phyloP scores from a whole-genome alignment of 1,284 basidiomycete genomes.

The Moniliella sp. region DNA sequence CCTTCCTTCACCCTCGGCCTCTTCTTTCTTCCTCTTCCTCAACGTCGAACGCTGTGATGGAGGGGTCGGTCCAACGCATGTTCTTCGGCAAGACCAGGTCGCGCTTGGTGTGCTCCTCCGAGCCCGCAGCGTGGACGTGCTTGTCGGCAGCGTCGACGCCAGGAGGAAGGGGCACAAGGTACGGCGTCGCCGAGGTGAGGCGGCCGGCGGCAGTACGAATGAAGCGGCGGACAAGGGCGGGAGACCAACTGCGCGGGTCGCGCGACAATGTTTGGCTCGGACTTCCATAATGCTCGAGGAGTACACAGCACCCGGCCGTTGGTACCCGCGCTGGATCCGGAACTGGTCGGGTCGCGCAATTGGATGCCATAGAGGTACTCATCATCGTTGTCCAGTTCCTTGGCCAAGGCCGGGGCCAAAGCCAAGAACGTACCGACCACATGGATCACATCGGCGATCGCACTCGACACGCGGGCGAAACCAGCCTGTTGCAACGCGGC shows the following conservation, averaged over 20 bases:
- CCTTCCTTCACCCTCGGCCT: slow-evolving; percentile 8
- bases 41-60: slow-evolving; percentile 39
- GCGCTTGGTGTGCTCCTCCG: no score
- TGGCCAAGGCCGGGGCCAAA: slow-evolving; percentile 49
- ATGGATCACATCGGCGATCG: slow-evolving; percentile 37
- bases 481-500: not conserved
- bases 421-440: slow-evolving; percentile 58
- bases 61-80: no score
- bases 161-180: no score
- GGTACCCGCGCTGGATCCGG: no score
- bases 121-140: no score
- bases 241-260: slow-evolving; percentile 79
- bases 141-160: no score
- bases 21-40: slow-evolving; percentile 20
- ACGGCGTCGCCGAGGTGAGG: slow-evolving; percentile 51
- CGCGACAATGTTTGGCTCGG: slow-evolving; percentile 51
- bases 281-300: slow-evolving; percentile 56
- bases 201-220: slow-evolving; percentile 79
- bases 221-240: slow-evolving; percentile 82
- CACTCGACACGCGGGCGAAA: not conserved
- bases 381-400: slow-evolving; percentile 52
- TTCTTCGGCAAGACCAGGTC: no score
- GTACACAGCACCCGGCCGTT: slow-evolving; percentile 25
- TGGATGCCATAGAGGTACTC: slow-evolving; percentile 72
- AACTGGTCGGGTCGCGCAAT: slow-evolving; percentile 41